Evolutionary conservation across 352 stramenopile genomes (phyloP), one percentile per base, ranked within the genome.

Genomic region (Globisporangium polare): DNA sequence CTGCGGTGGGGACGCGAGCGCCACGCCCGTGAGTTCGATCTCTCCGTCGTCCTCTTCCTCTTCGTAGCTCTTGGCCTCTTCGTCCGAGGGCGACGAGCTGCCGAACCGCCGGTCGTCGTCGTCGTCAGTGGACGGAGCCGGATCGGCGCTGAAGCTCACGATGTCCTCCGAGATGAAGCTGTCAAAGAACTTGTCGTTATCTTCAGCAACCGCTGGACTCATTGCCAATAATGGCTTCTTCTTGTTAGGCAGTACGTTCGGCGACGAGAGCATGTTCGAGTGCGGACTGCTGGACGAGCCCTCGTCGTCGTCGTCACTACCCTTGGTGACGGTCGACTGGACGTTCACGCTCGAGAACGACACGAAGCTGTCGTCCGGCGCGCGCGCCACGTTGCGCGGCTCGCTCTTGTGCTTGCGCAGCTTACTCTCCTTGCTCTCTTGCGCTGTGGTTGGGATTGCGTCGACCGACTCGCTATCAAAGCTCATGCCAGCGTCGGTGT

Each of bases 21-120:
- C 65, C 35, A 92, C 68, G 2, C 83, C 83, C 2, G 80, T 89
- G 18, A 90, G 63, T 57, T 92, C 83, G 35, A 92, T 78, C 29
- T 33, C 29, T 33, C 29, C 29, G 49, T 92, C 83, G 27, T 89
- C 74, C 15, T 68, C 62, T 13, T 66, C 57, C 24, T 77, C 73
- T 17, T 73, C 78, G 10, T 67, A 67, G 8, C 54, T 63, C 68
- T 80, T 77, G 9, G 47, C 66, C 56, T 87, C 76, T 20, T 80
- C 71, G 24, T 89, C 75, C 35, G 68, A 71, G 9, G 65, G 47
- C 49, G 66, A 62, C 26, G 69, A 60, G 20, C 73, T 73, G 31
- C 75, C 65, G 43, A 53, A 18, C 47, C 26, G 24, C 24, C 47
- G 65, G 51, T 81, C 69, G n/a, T 71, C 71, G 9, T 73, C 53